Evolutionary conservation across 345 rosid genomes (phyloP).

Genomic region (Linum tenue): DNA sequence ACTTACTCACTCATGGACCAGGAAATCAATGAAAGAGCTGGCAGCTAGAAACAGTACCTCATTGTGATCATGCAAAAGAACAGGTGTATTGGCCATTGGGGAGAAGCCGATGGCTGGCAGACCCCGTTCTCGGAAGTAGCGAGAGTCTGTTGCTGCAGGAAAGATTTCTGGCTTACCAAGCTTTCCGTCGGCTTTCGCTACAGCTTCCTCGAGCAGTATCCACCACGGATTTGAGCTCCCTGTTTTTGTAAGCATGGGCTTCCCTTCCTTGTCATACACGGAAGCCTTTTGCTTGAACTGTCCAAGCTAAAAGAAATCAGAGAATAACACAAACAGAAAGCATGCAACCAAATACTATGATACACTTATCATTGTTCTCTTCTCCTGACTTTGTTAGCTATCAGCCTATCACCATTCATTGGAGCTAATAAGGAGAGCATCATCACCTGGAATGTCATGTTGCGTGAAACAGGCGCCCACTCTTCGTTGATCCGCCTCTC

Average conservation of each 20-base stretch:
- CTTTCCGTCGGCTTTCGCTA: slow-evolving; percentile 61
- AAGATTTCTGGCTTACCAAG: slow-evolving; percentile 71
- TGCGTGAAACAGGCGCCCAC: slow-evolving; percentile 89
- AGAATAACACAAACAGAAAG: slow-evolving; percentile 1
- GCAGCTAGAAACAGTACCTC: slow-evolving; percentile 37
- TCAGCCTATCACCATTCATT: not conserved
- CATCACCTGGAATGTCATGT: slow-evolving; percentile 80
- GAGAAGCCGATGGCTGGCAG: slow-evolving; percentile 86
- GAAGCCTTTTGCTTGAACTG: slow-evolving; percentile 76
- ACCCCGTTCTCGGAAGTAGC: slow-evolving; percentile 56
- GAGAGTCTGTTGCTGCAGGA: slow-evolving; percentile 86
- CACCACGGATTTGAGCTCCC: slow-evolving; percentile 87
- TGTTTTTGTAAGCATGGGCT: slow-evolving; percentile 46
- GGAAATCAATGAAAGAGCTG: slow-evolving; percentile 1
- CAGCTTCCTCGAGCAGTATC: slow-evolving; percentile 66
- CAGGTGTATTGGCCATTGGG: slow-evolving; percentile 84
- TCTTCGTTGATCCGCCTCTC: slow-evolving; percentile 84
- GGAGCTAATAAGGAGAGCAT: slow-evolving; percentile 1
- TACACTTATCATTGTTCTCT: not conserved
- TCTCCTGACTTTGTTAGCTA: not conserved
- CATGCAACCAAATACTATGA: not conserved
- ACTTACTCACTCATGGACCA: not conserved
- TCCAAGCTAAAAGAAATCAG: slow-evolving; percentile 31
- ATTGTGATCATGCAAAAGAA: slow-evolving; percentile 84
- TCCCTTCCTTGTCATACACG: slow-evolving; percentile 32